Evolutionary conservation across 208 protist genomes (phyloP).

Genomic region (Leishmania martiniquensis): DNA sequence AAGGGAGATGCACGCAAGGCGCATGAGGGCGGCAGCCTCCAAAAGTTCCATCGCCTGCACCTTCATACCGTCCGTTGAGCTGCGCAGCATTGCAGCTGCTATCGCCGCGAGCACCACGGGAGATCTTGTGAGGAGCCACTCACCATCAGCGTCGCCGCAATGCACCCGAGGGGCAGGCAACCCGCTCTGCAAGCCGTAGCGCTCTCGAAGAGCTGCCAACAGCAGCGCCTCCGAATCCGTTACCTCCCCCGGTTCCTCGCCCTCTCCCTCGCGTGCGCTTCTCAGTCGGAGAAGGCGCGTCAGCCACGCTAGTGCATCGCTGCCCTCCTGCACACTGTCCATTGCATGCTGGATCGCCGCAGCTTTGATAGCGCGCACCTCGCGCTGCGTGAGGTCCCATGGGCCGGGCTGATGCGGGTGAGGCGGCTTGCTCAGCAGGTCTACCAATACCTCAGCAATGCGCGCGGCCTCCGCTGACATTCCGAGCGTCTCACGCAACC

Average conservation of each 20-base stretch:
- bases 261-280: conserved; percentile 1
- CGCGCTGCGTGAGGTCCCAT: conserved; percentile 49
- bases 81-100: conserved; percentile 45
- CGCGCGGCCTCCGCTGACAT: conserved; percentile 14
- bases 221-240: not conserved
- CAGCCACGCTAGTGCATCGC: conserved; percentile 42
- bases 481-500: conserved; percentile 6
- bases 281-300: conserved; percentile 21
- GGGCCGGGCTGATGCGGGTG: conserved; percentile 44
- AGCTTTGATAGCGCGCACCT: conserved; percentile 24
- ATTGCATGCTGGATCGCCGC: conserved; percentile 35
- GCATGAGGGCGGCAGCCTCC: conserved; percentile 40
- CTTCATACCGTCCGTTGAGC: conserved; percentile 11
- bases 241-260: not conserved
- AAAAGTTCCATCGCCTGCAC: conserved; percentile 41
- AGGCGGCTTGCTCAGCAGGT: conserved; percentile 60
- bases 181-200: conserved; percentile 10
- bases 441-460: conserved; percentile 41
- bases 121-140: conserved; percentile 35
- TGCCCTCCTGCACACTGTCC: conserved; percentile 15
- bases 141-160: conserved; percentile 13
- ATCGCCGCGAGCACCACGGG: conserved; percentile 34
- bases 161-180: not conserved
- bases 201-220: conserved; percentile 9
- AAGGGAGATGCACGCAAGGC: conserved; percentile 17